Percentiles rank a stretch among this genome's conserved stretches.
These are phyloP conservation scores for Malassezia globosa DNA, from an alignment of 1,284 basidiomycete species.

Conservation along the genomic window DNA sequence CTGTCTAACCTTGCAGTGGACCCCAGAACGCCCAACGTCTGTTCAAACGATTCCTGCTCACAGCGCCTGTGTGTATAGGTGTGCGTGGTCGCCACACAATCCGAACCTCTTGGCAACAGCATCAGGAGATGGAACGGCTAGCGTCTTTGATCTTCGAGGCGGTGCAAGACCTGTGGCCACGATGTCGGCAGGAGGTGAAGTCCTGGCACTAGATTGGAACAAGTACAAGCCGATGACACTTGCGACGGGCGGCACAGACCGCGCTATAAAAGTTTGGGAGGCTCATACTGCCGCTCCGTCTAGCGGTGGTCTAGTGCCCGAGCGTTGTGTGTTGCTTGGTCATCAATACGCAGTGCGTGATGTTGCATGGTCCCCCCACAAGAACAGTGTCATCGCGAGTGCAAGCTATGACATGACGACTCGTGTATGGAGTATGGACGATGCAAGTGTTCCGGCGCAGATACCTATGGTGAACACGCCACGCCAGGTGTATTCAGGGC, in stretches of 20 bases:
- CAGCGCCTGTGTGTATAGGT: constrained; percentile 72
- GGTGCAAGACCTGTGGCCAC: constrained; percentile 13
- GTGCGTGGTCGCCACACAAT: constrained; percentile 79
- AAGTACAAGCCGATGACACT: constrained; percentile 71
- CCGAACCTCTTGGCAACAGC: constrained; percentile 69
- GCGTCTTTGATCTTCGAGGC: constrained; percentile 33
- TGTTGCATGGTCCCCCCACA: constrained; percentile 53
- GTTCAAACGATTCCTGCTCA: constrained; percentile 71
- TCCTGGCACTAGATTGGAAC: constrained; percentile 76
- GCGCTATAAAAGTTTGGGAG: constrained; percentile 69
- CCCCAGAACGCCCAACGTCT: constrained; percentile 65
- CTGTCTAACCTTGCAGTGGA: constrained; percentile 53
- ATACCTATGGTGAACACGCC: constrained; percentile 45
- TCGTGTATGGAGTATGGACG: constrained; percentile 56
- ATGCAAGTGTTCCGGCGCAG: constrained; percentile 16
- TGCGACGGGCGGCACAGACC: constrained; percentile 72
- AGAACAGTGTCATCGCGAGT: constrained; percentile 65
- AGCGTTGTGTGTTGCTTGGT: constrained; percentile 37
- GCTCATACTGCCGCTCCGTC: constrained; percentile 30
- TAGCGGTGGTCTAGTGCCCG: constrained; percentile 12
- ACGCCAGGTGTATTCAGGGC: constrained; percentile 62
- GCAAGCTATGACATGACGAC: constrained; percentile 95
- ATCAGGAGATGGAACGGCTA: constrained; percentile 57
- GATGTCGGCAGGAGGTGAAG: constrained; percentile 41
- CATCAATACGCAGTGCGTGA: constrained; percentile 52